Evolutionary conservation across 1,284 basidiomycete species (phyloP).

Genomic region (Pseudozyma sp.): DNA sequence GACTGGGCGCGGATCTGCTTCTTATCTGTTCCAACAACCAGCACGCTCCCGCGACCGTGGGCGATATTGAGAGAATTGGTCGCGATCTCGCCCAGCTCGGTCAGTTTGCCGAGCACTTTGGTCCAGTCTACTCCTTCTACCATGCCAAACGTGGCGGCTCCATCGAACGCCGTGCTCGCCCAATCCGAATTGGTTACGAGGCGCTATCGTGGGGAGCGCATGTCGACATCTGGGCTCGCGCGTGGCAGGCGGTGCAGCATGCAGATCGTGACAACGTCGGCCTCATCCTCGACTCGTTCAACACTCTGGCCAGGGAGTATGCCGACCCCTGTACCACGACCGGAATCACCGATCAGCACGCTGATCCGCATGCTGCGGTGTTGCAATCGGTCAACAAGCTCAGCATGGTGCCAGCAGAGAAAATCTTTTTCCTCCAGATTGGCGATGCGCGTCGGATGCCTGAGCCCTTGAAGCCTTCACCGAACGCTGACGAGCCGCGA

Average conservation of each 20-base stretch:
- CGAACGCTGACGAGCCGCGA: constrained; percentile 61
- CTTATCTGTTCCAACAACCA: constrained; percentile 61
- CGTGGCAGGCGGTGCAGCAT: constrained; percentile 64
- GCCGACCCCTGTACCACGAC: constrained; percentile 58
- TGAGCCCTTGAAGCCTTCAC: constrained; percentile 55
- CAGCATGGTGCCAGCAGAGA: constrained; percentile 25
- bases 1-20: constrained; percentile 57
- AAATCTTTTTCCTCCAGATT: constrained; percentile 69
- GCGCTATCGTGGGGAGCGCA: constrained; percentile 61
- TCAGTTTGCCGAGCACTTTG: constrained; percentile 37
- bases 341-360: constrained; percentile 51
- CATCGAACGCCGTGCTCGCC: constrained; percentile 23
- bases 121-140: constrained; percentile 8
- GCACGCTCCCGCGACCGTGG: constrained; percentile 55
- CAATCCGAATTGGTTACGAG: constrained; percentile 60
- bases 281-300: constrained; percentile 70
- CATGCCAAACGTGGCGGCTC: constrained; percentile 5
- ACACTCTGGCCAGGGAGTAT: constrained; percentile 68
- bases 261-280: constrained; percentile 67
- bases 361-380: constrained; percentile 45
- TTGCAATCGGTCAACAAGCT: constrained; percentile 52
- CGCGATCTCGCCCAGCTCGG: constrained; percentile 59
- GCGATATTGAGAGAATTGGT: constrained; percentile 52
- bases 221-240: constrained; percentile 65
- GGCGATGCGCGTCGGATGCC: constrained; percentile 64